Evolutionary conservation across 495 filamentous ascomycete species (phyloP).

Genomic region (Bathelium albidoporum): DNA sequence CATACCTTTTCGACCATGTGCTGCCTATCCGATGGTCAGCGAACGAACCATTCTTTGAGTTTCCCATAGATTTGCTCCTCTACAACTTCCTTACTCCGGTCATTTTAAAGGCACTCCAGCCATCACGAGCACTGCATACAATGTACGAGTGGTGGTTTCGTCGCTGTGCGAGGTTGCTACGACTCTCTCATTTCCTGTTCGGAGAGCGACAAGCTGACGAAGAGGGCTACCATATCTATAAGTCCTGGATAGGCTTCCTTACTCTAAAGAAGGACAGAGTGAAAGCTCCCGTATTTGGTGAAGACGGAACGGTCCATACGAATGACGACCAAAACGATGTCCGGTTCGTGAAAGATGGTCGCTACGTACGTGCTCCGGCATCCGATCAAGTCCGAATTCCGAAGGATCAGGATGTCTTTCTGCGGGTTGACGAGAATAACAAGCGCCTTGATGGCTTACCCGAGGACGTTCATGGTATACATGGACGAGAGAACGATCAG

Average conservation of each 20-base stretch:
- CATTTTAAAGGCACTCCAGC: slow-evolving; percentile 69
- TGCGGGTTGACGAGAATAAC: slow-evolving; percentile 67
- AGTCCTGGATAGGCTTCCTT: slow-evolving; percentile 41
- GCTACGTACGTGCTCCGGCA: slow-evolving; percentile 78
- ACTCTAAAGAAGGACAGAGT: slow-evolving; percentile 37
- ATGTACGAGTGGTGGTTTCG: slow-evolving; percentile 97
- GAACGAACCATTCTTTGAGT: slow-evolving; percentile 82
- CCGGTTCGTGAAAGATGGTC: slow-evolving; percentile 61
- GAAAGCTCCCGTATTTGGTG: slow-evolving; percentile 34
- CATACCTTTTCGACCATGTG: slow-evolving; percentile 51
- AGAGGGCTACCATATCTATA: slow-evolving; percentile 55
- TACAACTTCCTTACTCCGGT: slow-evolving; percentile 94
- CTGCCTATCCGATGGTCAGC: slow-evolving; percentile 89
- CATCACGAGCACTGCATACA: slow-evolving; percentile 67
- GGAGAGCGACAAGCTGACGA: slow-evolving; percentile 71
- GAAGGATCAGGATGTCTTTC: slow-evolving; percentile 69
- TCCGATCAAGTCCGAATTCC: slow-evolving; percentile 91
- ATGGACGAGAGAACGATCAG: slow-evolving; percentile 51
- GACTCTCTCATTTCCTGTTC: slow-evolving; percentile 88
- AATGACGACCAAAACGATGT: slow-evolving; percentile 25
- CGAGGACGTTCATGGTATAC: slow-evolving; percentile 53
- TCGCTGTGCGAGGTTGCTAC: slow-evolving; percentile 65
- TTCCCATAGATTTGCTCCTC: slow-evolving; percentile 86
- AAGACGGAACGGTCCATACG: slow-evolving; percentile 26
- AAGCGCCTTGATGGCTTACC: slow-evolving; percentile 47